Evolutionary conservation across 164 flowering plant species (phyloP).

Genomic region (Tetrastigma voinierianum): DNA sequence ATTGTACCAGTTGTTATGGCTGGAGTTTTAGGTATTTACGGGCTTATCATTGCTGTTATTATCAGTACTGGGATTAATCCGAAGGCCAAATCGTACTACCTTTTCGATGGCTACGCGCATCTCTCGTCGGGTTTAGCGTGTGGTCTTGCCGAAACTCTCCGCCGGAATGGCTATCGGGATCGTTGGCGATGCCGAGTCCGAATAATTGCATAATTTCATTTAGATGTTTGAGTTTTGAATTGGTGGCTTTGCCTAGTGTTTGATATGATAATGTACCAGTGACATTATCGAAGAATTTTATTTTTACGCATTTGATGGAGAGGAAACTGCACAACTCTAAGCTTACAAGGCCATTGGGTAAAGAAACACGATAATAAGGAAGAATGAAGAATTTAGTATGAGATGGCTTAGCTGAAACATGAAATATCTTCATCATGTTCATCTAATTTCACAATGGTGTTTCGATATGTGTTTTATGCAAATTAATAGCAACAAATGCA

Average conservation of each 20-base stretch:
- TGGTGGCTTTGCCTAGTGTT: background rate
- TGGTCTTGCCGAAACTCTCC: slow-evolving; percentile 90
- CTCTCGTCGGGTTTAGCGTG: slow-evolving; percentile 87
- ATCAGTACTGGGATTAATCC: slow-evolving; percentile 94
- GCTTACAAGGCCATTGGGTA: no score
- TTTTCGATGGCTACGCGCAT: slow-evolving; percentile 88
- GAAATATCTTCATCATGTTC: no score
- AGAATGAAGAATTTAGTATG: no score
- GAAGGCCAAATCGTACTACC: slow-evolving; percentile 78
- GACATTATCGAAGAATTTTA: no score
- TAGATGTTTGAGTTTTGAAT: background rate
- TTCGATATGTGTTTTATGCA: no score
- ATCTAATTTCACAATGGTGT: no score
- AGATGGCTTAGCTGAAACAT: no score
- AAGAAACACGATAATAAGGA: no score
- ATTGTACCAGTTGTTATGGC: slow-evolving; percentile 96
- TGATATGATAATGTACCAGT: background rate
- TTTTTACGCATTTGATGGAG: no score
- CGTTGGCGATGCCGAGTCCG: slow-evolving; percentile 89
- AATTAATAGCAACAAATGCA: no score
- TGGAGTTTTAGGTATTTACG: slow-evolving; percentile 90
- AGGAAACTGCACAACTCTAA: no score
- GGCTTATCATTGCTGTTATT: slow-evolving; percentile 78
- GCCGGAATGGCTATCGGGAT: slow-evolving; percentile 94
- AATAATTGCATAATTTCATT: slow-evolving; percentile 29